These are phyloP conservation scores for Incumbomyces delicatus DNA, from an alignment of 2,329 filamentous ascomycete species.

Conservation along the genomic window DNA sequence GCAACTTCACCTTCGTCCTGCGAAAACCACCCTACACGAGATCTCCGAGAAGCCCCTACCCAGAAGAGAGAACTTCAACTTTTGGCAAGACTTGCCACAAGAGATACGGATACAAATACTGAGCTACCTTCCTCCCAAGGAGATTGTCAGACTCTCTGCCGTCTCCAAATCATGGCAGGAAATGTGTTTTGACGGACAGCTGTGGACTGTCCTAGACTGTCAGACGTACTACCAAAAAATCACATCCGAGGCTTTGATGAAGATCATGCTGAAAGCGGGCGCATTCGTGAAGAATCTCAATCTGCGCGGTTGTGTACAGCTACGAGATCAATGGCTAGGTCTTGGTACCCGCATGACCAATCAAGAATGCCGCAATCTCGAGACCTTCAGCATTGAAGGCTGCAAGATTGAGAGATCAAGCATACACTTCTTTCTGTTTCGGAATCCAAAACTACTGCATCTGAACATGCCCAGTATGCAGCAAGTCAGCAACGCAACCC, in stretches of 20 bases:
- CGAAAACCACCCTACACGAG: conserved; percentile 16
- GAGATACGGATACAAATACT: conserved; percentile 76
- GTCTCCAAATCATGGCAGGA: conserved; percentile 70
- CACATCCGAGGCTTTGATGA: conserved; percentile 69
- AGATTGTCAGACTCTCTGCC: conserved; percentile 67
- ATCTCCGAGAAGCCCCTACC: conserved; percentile 25
- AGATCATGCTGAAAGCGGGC: conserved; percentile 74
- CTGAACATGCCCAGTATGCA: conserved; percentile 77
- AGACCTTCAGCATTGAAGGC: conserved; percentile 80
- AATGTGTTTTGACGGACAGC: conserved; percentile 86
- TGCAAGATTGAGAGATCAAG: conserved; percentile 72
- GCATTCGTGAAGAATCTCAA: conserved; percentile 89
- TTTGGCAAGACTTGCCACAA: conserved; percentile 72
- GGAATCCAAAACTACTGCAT: conserved; percentile 68
- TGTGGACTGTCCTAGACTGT: conserved; percentile 79
- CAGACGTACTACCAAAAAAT: conserved; percentile 83
- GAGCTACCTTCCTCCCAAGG: conserved; percentile 63
- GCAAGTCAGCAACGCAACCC: conserved; percentile 70
- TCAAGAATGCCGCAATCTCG: conserved; percentile 67
- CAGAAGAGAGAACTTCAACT: conserved; percentile 44
- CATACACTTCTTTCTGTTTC: conserved; percentile 68
- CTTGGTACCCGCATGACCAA: conserved; percentile 62
- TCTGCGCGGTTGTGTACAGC: conserved; percentile 79
- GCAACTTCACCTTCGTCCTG: conserved; percentile 51
- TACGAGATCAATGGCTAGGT: conserved; percentile 68